These are phyloP conservation scores for Populus deltoides DNA, from an alignment of 345 rosid species.

Conservation along the genomic window DNA sequence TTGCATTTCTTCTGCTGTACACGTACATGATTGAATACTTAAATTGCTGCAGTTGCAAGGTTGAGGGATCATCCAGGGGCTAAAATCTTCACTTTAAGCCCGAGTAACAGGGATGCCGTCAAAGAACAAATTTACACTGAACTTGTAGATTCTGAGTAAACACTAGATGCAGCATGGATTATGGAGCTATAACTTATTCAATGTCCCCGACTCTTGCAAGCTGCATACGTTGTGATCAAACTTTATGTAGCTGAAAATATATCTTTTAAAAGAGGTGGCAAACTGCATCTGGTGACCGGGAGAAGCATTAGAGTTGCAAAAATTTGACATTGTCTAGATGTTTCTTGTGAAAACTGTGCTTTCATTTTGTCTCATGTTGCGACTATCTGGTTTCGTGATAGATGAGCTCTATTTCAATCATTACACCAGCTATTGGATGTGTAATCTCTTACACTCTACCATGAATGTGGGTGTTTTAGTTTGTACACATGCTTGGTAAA, in stretches of 20 bases:
- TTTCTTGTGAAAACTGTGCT: not conserved
- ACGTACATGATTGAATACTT: not conserved
- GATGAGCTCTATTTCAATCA: not conserved
- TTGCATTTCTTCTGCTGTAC: not conserved
- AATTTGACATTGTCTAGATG: too few relatives aligned
- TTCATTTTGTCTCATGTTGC: not conserved
- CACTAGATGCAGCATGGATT: conserved; percentile 3
- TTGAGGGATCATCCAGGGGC: conserved; percentile 62
- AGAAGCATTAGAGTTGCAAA: too few relatives aligned
- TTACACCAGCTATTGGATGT: not conserved
- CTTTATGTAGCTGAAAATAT: not conserved
- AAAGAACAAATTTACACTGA: conserved; percentile 42
- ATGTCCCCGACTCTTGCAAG: not conserved
- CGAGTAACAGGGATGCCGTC: conserved; percentile 47
- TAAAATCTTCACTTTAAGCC: conserved; percentile 40
- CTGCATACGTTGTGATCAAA: not conserved
- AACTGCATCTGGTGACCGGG: too few relatives aligned
- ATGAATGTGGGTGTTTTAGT: not conserved
- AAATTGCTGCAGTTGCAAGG: conserved; percentile 49
- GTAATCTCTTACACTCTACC: not conserved
- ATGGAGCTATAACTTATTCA: too few relatives aligned
- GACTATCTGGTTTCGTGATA: not conserved
- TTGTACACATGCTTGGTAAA: not conserved
- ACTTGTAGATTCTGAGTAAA: conserved; percentile 33
- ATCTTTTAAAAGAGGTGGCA: too few relatives aligned